A percentile compares a stretch with the other conserved stretches of the same genome.
These are phyloP conservation scores for Hippophae tibetana DNA, from an alignment of 306 rosid genomes.

Conservation along the genomic window DNA sequence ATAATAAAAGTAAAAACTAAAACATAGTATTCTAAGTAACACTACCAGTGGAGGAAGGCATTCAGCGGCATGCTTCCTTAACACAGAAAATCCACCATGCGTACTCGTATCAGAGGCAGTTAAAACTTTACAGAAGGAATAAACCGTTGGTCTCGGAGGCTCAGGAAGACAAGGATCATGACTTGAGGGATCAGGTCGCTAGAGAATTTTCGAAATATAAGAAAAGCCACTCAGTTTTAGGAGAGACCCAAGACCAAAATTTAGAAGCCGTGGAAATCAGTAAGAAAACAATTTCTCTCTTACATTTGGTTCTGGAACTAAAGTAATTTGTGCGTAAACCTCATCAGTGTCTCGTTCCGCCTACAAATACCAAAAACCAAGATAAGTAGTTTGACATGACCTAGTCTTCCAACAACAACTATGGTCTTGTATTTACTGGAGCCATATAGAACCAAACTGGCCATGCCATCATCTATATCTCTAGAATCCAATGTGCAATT, in stretches of 20 bases:
- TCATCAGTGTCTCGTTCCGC: slow-evolving; percentile 93
- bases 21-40: not conserved
- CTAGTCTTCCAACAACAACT: no score
- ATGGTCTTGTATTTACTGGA: no score
- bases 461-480: no score
- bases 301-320: slow-evolving; percentile 68
- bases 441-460: no score
- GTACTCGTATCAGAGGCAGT: slow-evolving; percentile 97
- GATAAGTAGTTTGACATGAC: slow-evolving; percentile 6
- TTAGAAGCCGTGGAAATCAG: slow-evolving; percentile 11
- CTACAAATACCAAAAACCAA: slow-evolving; percentile 31
- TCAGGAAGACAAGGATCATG: slow-evolving; percentile 42
- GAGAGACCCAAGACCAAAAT: not conserved
- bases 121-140: slow-evolving; percentile 69
- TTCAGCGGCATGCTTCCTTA: slow-evolving; percentile 84
- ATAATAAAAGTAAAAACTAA: not conserved
- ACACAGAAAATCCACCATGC: slow-evolving; percentile 94
- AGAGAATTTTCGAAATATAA: slow-evolving; percentile 16
- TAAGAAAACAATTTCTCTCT: slow-evolving; percentile 25
- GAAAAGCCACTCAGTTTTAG: not conserved
- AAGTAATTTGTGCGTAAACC: slow-evolving; percentile 73
- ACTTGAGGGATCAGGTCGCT: slow-evolving; percentile 56
- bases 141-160: slow-evolving; percentile 35
- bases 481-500: no score
- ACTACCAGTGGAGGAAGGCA: slow-evolving; percentile 87